phyloP scores from a whole-genome alignment of 257 asterid genomes.

The Phtheirospermum japonicum region DNA sequence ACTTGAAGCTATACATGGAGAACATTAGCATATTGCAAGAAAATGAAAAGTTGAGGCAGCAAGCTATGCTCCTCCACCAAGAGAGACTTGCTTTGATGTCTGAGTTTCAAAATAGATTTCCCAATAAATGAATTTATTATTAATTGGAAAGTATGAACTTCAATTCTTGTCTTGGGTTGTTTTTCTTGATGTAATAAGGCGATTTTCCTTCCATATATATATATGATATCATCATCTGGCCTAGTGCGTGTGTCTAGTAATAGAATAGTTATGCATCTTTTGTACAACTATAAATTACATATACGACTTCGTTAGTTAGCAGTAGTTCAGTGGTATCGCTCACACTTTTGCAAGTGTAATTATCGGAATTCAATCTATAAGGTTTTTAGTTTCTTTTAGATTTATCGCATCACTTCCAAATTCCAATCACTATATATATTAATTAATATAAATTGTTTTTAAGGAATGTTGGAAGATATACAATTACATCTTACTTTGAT shows the following conservation, averaged over 20 bases:
- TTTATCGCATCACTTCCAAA: too few species aligned
- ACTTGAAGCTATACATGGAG: slow-evolving; percentile 71
- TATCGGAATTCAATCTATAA: too few species aligned
- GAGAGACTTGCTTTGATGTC: slow-evolving; percentile 65
- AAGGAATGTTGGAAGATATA: too few species aligned
- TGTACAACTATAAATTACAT: too few species aligned
- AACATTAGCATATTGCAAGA: slow-evolving; percentile 63
- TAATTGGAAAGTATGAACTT: not conserved
- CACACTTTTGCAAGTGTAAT: too few species aligned
- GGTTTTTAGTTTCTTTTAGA: too few species aligned
- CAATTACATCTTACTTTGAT: too few species aligned
- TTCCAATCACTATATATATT: too few species aligned
- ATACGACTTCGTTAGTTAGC: too few species aligned
- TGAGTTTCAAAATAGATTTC: slow-evolving; percentile 37
- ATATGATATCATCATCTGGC: not conserved
- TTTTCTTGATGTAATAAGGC: slow-evolving; percentile 1
- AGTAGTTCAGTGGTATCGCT: too few species aligned
- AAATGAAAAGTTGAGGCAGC: slow-evolving; percentile 61
- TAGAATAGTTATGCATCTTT: not conserved
- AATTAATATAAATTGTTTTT: too few species aligned
- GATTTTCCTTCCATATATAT: not conserved
- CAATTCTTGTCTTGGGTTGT: not conserved
- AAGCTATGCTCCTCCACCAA: slow-evolving; percentile 61
- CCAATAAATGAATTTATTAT: not conserved
- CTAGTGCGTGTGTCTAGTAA: not conserved